Percentiles rank a stretch among this genome's conserved stretches.
These are phyloP conservation scores for Fusarium subtropicale DNA, from an alignment of 2,329 filamentous ascomycete species.

Conservation along the genomic window DNA sequence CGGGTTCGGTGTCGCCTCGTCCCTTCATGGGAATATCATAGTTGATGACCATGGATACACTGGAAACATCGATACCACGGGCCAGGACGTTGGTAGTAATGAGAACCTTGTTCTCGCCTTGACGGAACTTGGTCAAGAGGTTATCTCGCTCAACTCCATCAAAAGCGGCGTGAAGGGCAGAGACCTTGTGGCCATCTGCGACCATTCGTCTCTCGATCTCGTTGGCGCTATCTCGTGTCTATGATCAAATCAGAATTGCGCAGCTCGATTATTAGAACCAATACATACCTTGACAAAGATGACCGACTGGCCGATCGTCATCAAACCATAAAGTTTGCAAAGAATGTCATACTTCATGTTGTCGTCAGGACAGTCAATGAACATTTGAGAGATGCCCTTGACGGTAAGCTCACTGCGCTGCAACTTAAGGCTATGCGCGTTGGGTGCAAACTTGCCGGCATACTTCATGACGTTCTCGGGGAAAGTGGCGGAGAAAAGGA, in stretches of 20 bases:
- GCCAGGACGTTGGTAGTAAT: constrained; percentile 98
- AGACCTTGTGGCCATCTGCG: constrained; percentile 90
- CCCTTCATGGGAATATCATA: constrained; percentile 87
- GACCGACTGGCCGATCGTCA: constrained; percentile 97
- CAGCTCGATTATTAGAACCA: background rate
- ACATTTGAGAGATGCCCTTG: constrained; percentile 97
- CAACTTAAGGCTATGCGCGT: constrained; percentile 87
- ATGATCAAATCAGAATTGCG: constrained; percentile 29
- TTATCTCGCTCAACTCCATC: constrained; percentile 86
- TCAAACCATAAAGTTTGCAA: constrained; percentile 92
- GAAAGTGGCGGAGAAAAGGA: constrained; percentile 96
- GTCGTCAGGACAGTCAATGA: constrained; percentile 89
- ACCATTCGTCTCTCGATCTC: constrained; percentile 89
- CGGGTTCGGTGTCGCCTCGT: constrained; percentile 81
- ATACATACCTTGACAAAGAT: constrained; percentile 88
- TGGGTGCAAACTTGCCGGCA: constrained; percentile 84
- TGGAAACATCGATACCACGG: constrained; percentile 92
- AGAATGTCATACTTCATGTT: constrained; percentile 88
- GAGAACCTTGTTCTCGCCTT: constrained; percentile 89
- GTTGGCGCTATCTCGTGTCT: constrained; percentile 87
- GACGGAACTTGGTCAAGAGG: constrained; percentile 87
- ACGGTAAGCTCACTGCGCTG: constrained; percentile 93
- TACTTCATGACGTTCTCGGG: constrained; percentile 87
- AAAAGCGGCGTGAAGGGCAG: constrained; percentile 87
- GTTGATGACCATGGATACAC: constrained; percentile 97